Evolutionary conservation across 345 rosid species (phyloP).

Genomic region (Raphanus raphanistrum): DNA sequence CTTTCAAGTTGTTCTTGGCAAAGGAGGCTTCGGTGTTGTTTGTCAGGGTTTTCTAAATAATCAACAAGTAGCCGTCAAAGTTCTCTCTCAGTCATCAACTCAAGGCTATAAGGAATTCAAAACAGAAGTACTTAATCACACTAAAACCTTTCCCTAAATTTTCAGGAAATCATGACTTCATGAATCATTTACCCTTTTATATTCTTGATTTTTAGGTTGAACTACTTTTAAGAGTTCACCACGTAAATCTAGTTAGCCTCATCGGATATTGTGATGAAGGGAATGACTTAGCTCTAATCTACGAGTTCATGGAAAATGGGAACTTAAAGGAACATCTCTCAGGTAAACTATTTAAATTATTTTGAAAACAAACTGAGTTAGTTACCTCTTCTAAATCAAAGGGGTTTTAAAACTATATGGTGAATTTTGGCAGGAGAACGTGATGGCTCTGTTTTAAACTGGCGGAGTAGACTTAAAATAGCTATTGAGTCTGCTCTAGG

Average conservation of each 20-base stretch:
- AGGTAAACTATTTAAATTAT: constrained; percentile 18
- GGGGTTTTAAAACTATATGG: background rate
- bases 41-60: constrained; percentile 41
- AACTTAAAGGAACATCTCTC: constrained; percentile 43
- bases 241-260: constrained; percentile 47
- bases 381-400: background rate
- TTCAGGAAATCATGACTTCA: background rate
- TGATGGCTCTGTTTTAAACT: background rate
- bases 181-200: background rate
- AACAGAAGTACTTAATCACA: constrained; percentile 41
- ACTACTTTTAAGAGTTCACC: constrained; percentile 50
- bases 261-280: constrained; percentile 53
- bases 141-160: background rate
- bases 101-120: constrained; percentile 51
- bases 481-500: constrained; percentile 10
- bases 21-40: constrained; percentile 60
- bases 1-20: constrained; percentile 42
- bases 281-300: constrained; percentile 42
- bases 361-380: background rate
- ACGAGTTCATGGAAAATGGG: constrained; percentile 54
- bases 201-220: constrained; percentile 39
- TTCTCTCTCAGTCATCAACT: constrained; percentile 47
- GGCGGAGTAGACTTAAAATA: constrained; percentile 2
- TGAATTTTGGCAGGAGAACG: background rate
- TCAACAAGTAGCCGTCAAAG: constrained; percentile 55